These are phyloP conservation scores for Inga oerstediana DNA, from an alignment of 306 rosid species.

Conservation along the genomic window DNA sequence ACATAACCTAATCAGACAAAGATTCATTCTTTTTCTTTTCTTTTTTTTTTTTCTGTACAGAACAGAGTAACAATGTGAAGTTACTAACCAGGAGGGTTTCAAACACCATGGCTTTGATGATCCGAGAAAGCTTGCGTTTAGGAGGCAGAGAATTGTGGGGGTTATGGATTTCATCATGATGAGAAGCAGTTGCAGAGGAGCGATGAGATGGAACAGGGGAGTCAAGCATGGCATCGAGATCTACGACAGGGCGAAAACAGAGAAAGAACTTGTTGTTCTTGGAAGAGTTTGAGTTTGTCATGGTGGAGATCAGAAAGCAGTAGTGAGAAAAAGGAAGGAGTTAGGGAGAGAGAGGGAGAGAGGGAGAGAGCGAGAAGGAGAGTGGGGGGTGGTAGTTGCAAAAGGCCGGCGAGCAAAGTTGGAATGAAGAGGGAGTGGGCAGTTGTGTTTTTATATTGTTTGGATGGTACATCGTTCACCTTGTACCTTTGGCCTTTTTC, in stretches of 20 bases:
- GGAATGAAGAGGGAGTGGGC: background rate
- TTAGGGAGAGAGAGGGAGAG: too few relatives aligned
- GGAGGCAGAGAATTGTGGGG: constrained; percentile 31
- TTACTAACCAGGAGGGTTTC: constrained; percentile 66
- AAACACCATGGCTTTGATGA: constrained; percentile 56
- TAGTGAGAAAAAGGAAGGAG: background rate
- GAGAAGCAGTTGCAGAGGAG: background rate
- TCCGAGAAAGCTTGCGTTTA: constrained; percentile 47
- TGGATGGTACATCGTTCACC: background rate
- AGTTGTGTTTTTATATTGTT: background rate
- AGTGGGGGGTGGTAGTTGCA: background rate
- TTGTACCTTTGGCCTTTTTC: background rate
- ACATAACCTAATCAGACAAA: background rate
- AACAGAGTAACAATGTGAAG: background rate
- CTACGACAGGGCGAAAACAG: constrained; percentile 75
- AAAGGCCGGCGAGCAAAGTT: background rate
- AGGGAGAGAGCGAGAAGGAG: constrained; percentile 7
- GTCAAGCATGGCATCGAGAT: constrained; percentile 54
- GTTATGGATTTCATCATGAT: background rate
- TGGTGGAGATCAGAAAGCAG: constrained; percentile 5
- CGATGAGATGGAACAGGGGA: constrained; percentile 23
- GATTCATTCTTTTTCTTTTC: background rate
- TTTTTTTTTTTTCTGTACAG: too few relatives aligned
- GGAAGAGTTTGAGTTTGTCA: constrained; percentile 56
- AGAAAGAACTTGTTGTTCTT: constrained; percentile 61